Base-by-base conservation (phyloP, 495 filamentous ascomycete species). In the Emericellopsis terricola region DNA sequence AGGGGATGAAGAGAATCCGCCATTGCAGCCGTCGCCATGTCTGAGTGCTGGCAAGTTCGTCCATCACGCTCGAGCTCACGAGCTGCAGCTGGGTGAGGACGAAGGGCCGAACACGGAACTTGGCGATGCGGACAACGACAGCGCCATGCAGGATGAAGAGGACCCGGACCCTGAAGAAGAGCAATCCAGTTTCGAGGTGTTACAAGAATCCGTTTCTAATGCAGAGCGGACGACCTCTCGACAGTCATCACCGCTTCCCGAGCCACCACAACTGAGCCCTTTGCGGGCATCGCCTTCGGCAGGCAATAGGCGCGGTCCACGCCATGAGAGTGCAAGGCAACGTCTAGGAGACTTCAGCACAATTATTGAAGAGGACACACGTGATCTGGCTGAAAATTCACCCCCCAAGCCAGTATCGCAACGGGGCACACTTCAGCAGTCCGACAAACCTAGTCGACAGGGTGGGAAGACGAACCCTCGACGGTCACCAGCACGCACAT, bases 161-260 rank as follows among this genome's bases (percentile, higher is more conserved):
- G 63, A 68, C n/a, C n/a, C n/a, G n/a, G n/a, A n/a, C 19, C 48
- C 65, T 7, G 60, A 68, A 16, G 47, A 49, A 3, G 55, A 62
- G 24, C 52, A 62, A 42, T 59, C 61, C 6, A 64, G 64, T 36
- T 51, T 64, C 13, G 50, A 65, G 38, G 56, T 64, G 24, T 52
- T 59, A n/a, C 51, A 54, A 38, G 58, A 49, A 39, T 69, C 49
- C 20, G 55, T n/a, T n/a, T n/a, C n/a, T n/a, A n/a, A n/a, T n/a
- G n/a, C n/a, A 43, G 17, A 49, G 53, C 3, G 10, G 29, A 15
- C 4, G 10, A 15, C 23, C 6, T 26, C 23, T 26, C 23, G 23
- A 26, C 6, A 15, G 6, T 54, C 44, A 19, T 39, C 46, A 33
- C 55, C 50, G n/a, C 50, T 49, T 4, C 56, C 42, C 2, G 38